Evolutionary conservation across 371 early-diverging fungal genomes (phyloP).

Genomic region (Batkoa obscura): DNA sequence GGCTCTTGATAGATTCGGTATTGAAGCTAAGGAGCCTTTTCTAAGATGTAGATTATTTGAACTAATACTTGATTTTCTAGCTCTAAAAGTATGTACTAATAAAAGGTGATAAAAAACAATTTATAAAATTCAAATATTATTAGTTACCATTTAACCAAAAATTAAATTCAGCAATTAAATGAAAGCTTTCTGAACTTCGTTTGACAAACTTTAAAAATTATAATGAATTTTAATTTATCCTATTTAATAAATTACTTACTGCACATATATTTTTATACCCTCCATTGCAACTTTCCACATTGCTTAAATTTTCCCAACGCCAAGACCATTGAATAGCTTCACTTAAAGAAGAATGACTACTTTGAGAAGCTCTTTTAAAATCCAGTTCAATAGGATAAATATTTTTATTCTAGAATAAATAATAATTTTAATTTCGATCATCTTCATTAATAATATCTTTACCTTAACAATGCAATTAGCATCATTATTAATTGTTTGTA

Average conservation of each 20-base stretch:
- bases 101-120: not conserved
- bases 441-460: not conserved
- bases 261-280: slow-evolving; percentile 3
- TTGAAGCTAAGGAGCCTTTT: not conserved
- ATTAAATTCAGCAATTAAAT: not conserved
- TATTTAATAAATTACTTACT: not conserved
- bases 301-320: not conserved
- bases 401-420: not conserved
- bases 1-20: not conserved
- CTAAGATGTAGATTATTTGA: no score
- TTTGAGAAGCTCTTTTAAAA: not conserved
- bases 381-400: not conserved
- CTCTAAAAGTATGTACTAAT: no score
- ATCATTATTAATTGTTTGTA: not conserved
- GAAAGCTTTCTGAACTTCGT: not conserved
- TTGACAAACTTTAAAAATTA: not conserved
- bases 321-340: slow-evolving; percentile 1
- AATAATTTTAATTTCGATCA: no score
- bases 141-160: not conserved
- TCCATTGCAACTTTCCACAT: not conserved
- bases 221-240: not conserved
- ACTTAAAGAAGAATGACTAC: not conserved
- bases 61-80: not conserved
- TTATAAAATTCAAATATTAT: not conserved
- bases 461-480: not conserved